Percentiles rank a stretch among this genome's conserved stretches.
These are phyloP conservation scores for Candolleomyces aberdarensis DNA, from an alignment of 768 basidiomycete genomes.

Conservation along the genomic window DNA sequence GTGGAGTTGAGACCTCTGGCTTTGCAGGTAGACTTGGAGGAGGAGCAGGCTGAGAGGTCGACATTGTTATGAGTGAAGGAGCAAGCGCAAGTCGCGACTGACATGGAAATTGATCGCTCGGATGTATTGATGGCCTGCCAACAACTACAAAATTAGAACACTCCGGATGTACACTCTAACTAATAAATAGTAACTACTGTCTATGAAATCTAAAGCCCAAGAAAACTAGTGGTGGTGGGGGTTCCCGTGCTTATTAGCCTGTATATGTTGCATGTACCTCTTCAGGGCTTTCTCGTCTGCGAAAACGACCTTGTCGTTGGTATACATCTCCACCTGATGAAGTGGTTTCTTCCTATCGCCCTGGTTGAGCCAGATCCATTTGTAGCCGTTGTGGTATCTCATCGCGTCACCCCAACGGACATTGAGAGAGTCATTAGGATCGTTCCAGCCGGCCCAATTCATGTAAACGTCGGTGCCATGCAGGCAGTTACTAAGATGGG, in stretches of 20 bases:
- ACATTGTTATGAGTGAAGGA: background rate
- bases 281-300: background rate
- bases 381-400: constrained; percentile 44
- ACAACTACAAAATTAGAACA: too few relatives aligned
- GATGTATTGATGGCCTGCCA: background rate
- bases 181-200: too few relatives aligned
- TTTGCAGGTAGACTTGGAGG: constrained; percentile 32
- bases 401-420: constrained; percentile 42
- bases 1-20: constrained; percentile 19
- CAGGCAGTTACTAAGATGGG: constrained; percentile 38
- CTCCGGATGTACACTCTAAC: too few relatives aligned
- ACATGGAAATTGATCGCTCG: background rate
- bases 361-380: constrained; percentile 50
- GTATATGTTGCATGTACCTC: background rate
- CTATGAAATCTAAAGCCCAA: background rate
- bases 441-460: constrained; percentile 46
- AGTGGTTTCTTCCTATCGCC: constrained; percentile 9
- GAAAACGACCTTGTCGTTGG: background rate
- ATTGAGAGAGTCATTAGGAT: constrained; percentile 35
- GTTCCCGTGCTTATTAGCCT: background rate
- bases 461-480: constrained; percentile 38
- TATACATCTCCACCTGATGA: background rate
- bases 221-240: background rate
- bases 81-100: background rate
- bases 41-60: constrained; percentile 11